Percentiles rank a stretch among this genome's conserved stretches.
phyloP scores from a whole-genome alignment of 306 rosid species.

The Coriaria nepalensis region DNA sequence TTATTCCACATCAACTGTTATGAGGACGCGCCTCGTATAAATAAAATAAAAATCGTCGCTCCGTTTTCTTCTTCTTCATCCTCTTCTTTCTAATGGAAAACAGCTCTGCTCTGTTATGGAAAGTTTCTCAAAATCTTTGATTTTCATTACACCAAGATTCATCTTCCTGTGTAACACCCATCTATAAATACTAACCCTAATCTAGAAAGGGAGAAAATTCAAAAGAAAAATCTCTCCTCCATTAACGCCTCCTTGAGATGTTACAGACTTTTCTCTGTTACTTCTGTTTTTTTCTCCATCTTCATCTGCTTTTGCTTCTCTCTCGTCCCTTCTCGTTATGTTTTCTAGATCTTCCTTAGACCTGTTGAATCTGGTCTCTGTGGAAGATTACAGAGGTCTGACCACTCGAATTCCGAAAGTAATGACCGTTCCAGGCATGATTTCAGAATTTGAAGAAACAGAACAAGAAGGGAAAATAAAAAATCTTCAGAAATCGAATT shows the following conservation, averaged over 20 bases:
- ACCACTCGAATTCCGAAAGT: slow-evolving; percentile 15
- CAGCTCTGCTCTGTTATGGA: slow-evolving; percentile 13
- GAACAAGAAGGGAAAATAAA: not conserved
- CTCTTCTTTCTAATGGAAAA: no score
- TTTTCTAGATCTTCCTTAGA: slow-evolving; percentile 45
- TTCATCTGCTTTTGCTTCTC: not conserved
- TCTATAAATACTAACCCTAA: slow-evolving; percentile 6
- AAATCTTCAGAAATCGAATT: slow-evolving; percentile 1
- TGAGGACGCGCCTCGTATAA: no score
- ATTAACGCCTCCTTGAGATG: not conserved
- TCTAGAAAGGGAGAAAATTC: not conserved
- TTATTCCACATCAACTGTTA: no score
- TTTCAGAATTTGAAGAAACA: slow-evolving; percentile 10
- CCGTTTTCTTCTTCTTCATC: no score
- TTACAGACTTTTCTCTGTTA: no score
- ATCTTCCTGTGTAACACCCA: slow-evolving; percentile 23
- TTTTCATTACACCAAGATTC: slow-evolving; percentile 21
- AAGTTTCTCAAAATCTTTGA: slow-evolving; percentile 18
- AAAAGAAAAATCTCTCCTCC: not conserved
- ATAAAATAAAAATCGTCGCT: no score
- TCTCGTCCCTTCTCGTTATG: slow-evolving; percentile 21
- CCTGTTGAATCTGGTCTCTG: slow-evolving; percentile 32
- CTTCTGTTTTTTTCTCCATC: not conserved
- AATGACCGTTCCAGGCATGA: slow-evolving; percentile 13
- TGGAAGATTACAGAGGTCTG: slow-evolving; percentile 24